These are phyloP conservation scores for Salix exigua DNA, from an alignment of 345 rosid genomes.

Conservation along the genomic window DNA sequence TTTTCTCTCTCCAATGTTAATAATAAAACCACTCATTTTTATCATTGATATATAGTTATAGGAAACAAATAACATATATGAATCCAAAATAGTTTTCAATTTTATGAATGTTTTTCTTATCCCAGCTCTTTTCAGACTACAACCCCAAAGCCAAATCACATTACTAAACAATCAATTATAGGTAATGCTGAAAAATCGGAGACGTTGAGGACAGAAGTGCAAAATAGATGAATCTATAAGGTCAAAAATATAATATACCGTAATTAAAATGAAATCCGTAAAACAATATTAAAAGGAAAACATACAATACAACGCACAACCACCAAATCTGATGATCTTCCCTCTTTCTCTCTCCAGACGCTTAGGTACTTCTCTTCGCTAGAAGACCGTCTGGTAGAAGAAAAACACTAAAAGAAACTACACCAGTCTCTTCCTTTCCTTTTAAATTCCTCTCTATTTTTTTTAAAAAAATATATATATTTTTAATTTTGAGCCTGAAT, in stretches of 20 bases:
- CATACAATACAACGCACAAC: not conserved
- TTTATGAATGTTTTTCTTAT: too few relatives aligned
- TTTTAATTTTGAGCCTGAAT: not conserved
- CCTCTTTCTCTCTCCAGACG: conserved; percentile 1
- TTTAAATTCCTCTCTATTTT: not conserved
- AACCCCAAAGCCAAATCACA: too few relatives aligned
- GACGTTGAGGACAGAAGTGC: not conserved
- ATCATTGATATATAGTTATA: too few relatives aligned
- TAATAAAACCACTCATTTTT: too few relatives aligned
- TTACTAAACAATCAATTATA: too few relatives aligned
- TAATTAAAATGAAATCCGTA: not conserved
- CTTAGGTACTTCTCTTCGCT: conserved; percentile 7
- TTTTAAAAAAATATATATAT: not conserved
- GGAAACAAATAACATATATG: too few relatives aligned
- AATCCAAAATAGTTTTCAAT: too few relatives aligned
- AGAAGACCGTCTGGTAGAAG: conserved; percentile 18
- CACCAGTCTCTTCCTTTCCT: not conserved
- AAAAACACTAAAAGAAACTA: not conserved
- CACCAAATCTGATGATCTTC: conserved; percentile 3
- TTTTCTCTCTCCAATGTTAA: too few relatives aligned
- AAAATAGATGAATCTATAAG: not conserved
- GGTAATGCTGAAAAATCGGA: not conserved
- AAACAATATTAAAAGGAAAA: too few relatives aligned
- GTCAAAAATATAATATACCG: not conserved
- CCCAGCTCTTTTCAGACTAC: too few relatives aligned